Percentiles rank a stretch among this genome's conserved stretches.
Conservation (phyloP, 129 eudicot species). For the Mikania micrantha region DNA sequence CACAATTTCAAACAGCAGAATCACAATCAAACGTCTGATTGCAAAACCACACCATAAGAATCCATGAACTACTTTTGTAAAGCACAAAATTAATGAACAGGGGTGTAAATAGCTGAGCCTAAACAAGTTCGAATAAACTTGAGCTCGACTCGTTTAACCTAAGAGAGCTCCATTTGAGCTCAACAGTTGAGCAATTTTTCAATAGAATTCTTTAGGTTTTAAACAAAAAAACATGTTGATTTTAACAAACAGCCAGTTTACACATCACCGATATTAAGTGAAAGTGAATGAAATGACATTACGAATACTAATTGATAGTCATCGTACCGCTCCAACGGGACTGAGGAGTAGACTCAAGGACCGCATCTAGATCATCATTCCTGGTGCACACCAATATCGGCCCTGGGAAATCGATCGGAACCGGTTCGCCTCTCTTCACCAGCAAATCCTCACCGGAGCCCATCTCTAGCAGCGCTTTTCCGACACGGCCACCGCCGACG, state of each 20-base stretch:
- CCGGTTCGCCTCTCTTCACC: constrained; percentile 80
- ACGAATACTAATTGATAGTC: background rate
- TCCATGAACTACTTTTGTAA: too few relatives aligned
- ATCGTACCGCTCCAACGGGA: constrained; percentile 94
- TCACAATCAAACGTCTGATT: background rate
- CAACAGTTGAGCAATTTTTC: too few relatives aligned
- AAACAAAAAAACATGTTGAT: too few relatives aligned
- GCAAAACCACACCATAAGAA: background rate
- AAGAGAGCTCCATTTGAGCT: too few relatives aligned
- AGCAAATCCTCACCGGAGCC: constrained; percentile 71
- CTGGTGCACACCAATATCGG: constrained; percentile 95
- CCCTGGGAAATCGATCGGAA: constrained; percentile 77
- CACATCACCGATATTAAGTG: too few relatives aligned
- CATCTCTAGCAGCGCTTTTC: constrained; percentile 72
- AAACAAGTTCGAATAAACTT: too few relatives aligned
- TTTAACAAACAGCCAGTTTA: too few relatives aligned
- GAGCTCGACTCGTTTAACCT: too few relatives aligned
- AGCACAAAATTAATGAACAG: too few relatives aligned
- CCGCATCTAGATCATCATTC: constrained; percentile 93
- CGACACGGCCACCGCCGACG: constrained; percentile 97
- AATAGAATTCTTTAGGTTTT: too few relatives aligned
- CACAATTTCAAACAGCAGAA: too few relatives aligned
- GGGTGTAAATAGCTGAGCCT: too few relatives aligned
- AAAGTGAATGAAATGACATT: background rate
- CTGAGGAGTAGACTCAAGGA: constrained; percentile 71